Evolutionary conservation across 2,329 filamentous ascomycete genomes (phyloP), one percentile per base, ranked within the genome.

Genomic region (Pseudopyricularia cyperi): DNA sequence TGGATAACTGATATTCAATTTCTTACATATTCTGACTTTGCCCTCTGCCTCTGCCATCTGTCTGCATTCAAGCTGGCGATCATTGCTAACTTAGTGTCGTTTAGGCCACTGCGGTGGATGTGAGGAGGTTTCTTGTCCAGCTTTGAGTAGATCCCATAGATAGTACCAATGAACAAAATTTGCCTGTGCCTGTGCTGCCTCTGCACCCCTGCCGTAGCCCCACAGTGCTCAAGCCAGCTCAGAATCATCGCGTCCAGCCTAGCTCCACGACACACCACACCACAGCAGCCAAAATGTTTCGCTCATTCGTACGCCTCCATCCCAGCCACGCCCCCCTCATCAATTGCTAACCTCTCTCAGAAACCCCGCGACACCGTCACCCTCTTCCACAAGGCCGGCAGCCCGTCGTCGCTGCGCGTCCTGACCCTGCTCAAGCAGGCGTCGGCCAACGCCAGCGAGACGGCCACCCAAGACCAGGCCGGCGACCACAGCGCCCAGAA

Each of bases 1-100:
- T 71, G 72, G 76, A 68, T 63, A 75, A 68, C 74, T 91, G 87
- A 93, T 83, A 89, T 83, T 88, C 68, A 79, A 76, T 77, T 57
- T 89, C 87, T 91, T 91, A 91, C 87, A 91, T 91, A 91, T 91
- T 85, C 87, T 91, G 87, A 90, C 35, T 44, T 33, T 28, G 6
- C 7, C 28, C 35, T 44, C 22, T 28, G 6, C 7, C 28, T 51
- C 14, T 24, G 7, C 12, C 46, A 34, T 32, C 24, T 44, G 39
- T 19, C 6, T 12, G 19, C 33, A 12, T 17, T 37, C n/a, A 28
- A 37, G 33, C 15, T 35, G 33, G 9, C 12, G 19, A 28, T 37
- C 37, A 22, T 24, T 28, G 35, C 48, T 34, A 50, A 24, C 19
- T 34, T 26, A n/a, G n/a, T n/a, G n/a, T n/a, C n/a, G n/a, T n/a